Base-by-base conservation (phyloP, 306 rosid species). In the Vigna radiata region DNA sequence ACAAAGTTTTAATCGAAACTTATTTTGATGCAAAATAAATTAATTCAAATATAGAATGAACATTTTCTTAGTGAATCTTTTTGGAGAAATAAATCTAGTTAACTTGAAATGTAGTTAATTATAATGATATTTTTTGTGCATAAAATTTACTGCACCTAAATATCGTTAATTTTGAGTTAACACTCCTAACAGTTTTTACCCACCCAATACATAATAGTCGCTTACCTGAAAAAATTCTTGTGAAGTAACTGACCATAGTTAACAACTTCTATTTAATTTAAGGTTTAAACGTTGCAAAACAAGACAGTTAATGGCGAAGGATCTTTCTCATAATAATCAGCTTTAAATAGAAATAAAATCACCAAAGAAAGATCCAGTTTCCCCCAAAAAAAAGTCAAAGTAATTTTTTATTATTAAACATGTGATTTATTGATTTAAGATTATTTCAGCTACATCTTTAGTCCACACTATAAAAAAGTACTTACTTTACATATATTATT, bases 161-260 rank as follows among this genome's bases (percentile, higher is more conserved):
- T 29, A 6, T 53, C 4, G 1, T 76, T 14, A 6, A 48, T 61
- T 59, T 33, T 70, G 18, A 43, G 21, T 25, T 37, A 25, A 36
- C 64, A 63, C 63, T 27, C 16, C 11, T 41, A 50, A 16, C 54
- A 60, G 7, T 47, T 29, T 4, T 29, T 29, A 29, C 31, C 31
- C 31, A 29, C 5, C 1, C 65, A 36, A 6, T 46, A 47, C 73
- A 68, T 47, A 68, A 37, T 58, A 72, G 43, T 21, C 9, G 43
- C 21, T 39, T 21, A 72, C 23, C 54, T 55, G 68, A 59, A 55
- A 59, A 29, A 43, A 41, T 7, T 63, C 15, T n/a, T 39, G 49
- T 12, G 52, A 52, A 63, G 64, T 64, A 80, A 73, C 68, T 10
- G 69, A 31, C 37, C 8, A 43, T 12, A 73, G 48, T 41, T 72